Percentiles rank a stretch among this genome's conserved stretches.
phyloP scores from a whole-genome alignment of 306 rosid genomes.

The Hylodesmum podocarpum region DNA sequence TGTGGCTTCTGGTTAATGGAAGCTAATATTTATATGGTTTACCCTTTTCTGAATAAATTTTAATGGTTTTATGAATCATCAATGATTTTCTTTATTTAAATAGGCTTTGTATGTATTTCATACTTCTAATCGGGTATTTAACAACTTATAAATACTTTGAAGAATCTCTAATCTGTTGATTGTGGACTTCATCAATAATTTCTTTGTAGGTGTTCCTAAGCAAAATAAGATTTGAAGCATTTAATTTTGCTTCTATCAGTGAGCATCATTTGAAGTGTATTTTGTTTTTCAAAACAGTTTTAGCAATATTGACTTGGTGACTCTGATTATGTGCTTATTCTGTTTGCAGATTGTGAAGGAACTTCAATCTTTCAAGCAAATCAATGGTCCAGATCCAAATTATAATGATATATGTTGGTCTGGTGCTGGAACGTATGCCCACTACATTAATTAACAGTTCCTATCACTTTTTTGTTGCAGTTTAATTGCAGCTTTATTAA shows the following conservation, averaged over 20 bases:
- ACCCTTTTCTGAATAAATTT: not conserved
- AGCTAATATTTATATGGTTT: not conserved
- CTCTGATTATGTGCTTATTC: conserved; percentile 22
- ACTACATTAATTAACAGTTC: conserved; percentile 12
- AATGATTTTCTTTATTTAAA: not conserved
- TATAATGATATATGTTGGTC: conserved; percentile 80
- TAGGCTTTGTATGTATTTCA: not conserved
- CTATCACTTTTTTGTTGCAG: not conserved
- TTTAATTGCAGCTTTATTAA: conserved; percentile 35
- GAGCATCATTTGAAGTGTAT: not conserved
- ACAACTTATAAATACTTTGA: conserved; percentile 20
- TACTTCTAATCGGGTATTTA: not conserved
- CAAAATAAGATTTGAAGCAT: conserved; percentile 5
- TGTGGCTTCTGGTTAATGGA: not conserved
- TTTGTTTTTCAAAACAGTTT: conserved; percentile 4
- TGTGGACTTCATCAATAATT: not conserved
- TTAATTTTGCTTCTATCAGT: conserved; percentile 21
- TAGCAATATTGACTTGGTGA: not conserved
- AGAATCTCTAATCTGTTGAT: not conserved
- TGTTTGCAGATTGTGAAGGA: conserved; percentile 68
- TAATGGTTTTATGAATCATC: not conserved
- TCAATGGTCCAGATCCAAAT: conserved; percentile 90
- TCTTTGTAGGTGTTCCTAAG: not conserved
- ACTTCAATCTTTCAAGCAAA: conserved; percentile 60
- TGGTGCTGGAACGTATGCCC: conserved; percentile 82